Base-by-base conservation (phyloP, 140 eudicot species). In the Bidens hawaiensis region DNA sequence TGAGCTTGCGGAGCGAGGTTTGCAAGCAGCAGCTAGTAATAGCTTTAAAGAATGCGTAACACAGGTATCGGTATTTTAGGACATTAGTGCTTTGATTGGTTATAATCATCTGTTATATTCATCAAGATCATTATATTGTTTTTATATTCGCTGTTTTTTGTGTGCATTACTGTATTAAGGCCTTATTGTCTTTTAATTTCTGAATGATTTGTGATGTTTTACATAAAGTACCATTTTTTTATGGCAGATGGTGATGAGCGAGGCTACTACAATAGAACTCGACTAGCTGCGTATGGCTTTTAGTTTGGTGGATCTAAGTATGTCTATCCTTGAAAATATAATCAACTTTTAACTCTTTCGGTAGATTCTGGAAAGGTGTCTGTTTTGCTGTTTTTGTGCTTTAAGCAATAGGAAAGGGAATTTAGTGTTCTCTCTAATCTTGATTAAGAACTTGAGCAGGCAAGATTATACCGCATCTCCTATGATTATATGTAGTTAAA, bases 1-100 rank as follows among this genome's bases (percentile, higher is more conserved):
- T 70, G 98, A 82, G 85, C 95, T 91, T 67, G 96, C 98, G 16
- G 98, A 91, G 75, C 84, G 98, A 80, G 85, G 93, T 66, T 73
- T 82, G 64, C 85, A 76, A 67, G 93, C 72, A 67, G 58, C 82
- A 22, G 50, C 79, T 52, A 60, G 31, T 38, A 75, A 57, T 62
- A 75, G 64, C 67, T 70, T 87, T 46, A 91, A 87, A 64, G 91
- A 87, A 31, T 67, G 68, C 55, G 26, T 91, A 27, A 26, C 91
- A 42, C 84, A 91, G 96, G 98, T 91, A 72, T 49, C n/a, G 6
- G 3, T 18, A 16, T n/a, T n/a, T n/a, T n/a, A n/a, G n/a, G n/a
- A n/a, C n/a, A n/a, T n/a, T n/a, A n/a, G n/a, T n/a, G n/a, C n/a
- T n/a, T n/a, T n/a, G n/a, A n/a, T n/a, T n/a, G n/a, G n/a, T n/a